Conservation (phyloP, 345 rosid genomes). For the Theobroma cacao region DNA sequence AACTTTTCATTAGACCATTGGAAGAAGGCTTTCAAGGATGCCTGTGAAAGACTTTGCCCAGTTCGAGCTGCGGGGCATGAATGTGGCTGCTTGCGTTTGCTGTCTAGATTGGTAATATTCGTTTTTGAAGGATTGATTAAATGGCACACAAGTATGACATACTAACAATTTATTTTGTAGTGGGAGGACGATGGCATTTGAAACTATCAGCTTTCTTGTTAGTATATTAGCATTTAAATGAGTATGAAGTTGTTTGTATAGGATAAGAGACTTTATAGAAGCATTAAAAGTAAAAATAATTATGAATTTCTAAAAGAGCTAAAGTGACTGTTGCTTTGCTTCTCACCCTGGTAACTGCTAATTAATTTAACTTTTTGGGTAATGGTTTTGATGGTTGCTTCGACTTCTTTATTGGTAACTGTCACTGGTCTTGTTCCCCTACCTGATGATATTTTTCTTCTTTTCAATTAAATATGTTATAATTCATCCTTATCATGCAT, state of each 20-base stretch:
- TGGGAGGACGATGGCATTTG: not conserved
- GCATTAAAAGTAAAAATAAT: not conserved
- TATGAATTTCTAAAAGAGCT: not conserved
- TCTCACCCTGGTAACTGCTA: not conserved
- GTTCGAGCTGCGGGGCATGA: conserved; percentile 86
- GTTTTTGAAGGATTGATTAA: not conserved
- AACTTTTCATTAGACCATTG: conserved; percentile 74
- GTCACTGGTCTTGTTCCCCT: not conserved
- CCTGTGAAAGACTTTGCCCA: conserved; percentile 92
- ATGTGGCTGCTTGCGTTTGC: conserved; percentile 80
- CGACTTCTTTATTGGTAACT: not conserved
- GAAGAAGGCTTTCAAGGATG: conserved; percentile 91
- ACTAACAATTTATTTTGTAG: not conserved
- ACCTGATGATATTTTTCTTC: not conserved
- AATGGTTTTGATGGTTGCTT: not conserved
- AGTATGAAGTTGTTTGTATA: not conserved
- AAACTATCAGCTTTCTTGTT: not conserved
- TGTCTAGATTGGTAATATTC: conserved; percentile 65
- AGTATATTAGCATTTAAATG: not conserved
- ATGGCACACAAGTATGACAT: not conserved
- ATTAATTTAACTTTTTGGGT: not conserved
- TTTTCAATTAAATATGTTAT: not conserved
- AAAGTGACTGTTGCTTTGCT: not conserved
- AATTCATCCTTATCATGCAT: conserved; percentile 5
- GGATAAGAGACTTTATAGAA: not conserved